Percentiles rank a stretch among this genome's conserved stretches.
Evolutionary conservation across 2,329 filamentous ascomycete species (phyloP).

Genomic region (Huntiella moniliformis): DNA sequence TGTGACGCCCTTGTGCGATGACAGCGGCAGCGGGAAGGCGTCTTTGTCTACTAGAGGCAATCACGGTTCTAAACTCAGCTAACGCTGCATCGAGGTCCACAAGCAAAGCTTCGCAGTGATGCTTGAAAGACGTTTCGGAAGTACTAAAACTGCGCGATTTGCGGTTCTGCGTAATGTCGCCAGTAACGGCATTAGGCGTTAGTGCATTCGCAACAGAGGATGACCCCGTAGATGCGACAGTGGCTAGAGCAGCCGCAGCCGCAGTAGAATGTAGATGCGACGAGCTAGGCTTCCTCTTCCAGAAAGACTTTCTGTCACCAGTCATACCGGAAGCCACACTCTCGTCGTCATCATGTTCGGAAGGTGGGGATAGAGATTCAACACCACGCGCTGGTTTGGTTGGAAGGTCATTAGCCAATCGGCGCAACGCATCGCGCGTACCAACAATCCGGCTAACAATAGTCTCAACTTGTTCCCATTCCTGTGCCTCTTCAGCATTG

Average conservation of each 20-base stretch:
- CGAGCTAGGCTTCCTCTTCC: conserved; percentile 69
- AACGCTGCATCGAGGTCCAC: conserved; percentile 72
- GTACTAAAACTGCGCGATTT: conserved; percentile 23
- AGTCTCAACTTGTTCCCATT: conserved; percentile 75
- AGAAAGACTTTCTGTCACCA: conserved; percentile 44
- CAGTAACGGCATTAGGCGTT: conserved; percentile 16
- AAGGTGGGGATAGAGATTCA: conserved; percentile 17
- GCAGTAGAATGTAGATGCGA: conserved; percentile 20
- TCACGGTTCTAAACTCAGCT: conserved; percentile 57
- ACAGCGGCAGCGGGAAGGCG: conserved; percentile 35
- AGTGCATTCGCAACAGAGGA: conserved; percentile 18
- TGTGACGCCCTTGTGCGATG: conserved; percentile 31
- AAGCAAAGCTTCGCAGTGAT: conserved; percentile 62
- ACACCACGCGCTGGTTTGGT: conserved; percentile 27
- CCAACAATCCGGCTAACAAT: conserved; percentile 74
- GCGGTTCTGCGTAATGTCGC: conserved; percentile 17
- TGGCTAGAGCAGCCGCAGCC: conserved; percentile 17
- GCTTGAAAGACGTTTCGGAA: conserved; percentile 54
- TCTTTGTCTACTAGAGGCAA: conserved; percentile 62
- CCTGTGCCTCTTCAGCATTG: conserved; percentile 45
- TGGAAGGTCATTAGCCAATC: conserved; percentile 73
- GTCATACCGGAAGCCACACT: conserved; percentile 4
- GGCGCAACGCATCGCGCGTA: conserved; percentile 70
- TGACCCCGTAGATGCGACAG: conserved; percentile 23
- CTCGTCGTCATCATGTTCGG: conserved; percentile 27